Evolutionary conservation across 495 filamentous ascomycete species (phyloP), one percentile per base, ranked within the genome.

Genomic region (Margaritispora aquatica): DNA sequence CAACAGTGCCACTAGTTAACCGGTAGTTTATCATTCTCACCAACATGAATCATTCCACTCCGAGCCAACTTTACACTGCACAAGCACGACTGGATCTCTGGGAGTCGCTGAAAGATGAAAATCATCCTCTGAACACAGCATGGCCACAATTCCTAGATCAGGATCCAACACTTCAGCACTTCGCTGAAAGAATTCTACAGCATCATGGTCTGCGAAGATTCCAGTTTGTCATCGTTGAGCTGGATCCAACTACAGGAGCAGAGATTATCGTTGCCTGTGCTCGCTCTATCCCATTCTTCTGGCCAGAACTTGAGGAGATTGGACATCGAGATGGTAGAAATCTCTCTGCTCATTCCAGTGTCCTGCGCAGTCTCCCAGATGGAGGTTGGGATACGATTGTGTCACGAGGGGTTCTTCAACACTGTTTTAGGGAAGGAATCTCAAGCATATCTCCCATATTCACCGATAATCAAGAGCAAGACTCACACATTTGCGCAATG

Each of bases 281-380:
- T 15, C 17, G 31, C 7, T 55, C 52, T 21, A 36, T 55, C 15
- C 52, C 52, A 36, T 55, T 55, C 52, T 55, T 36, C 27, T 55
- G 52, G 52, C 52, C 52, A 17, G 52, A 41, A 21, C 52, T 55
- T 17, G 44, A 48, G 4, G 17, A 5, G 4, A 7, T 48, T 5
- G 2, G 17, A 13, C 19, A 20, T 22, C 4, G 7, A 7, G 44
- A 48, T n/a, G 19, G 4, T n/a, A n/a, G 4, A n/a, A 23, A 5
- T 5, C 17, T 5, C 5, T 48, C 17, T n/a, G 17, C 7, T n/a
- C 4, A 48, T 7, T 0, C 17, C 21, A 8, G 20, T 15, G 26
- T 41, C 19, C 19, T 41, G 27, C 19, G 19, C 9, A 55, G 10
- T 22, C 52, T 55, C 7, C 52, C 52, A 8, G 52, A 55, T 13